A percentile compares a stretch with the other conserved stretches of the same genome.
phyloP scores from a whole-genome alignment of 495 filamentous ascomycete genomes.

The Jackrogersella minutella region DNA sequence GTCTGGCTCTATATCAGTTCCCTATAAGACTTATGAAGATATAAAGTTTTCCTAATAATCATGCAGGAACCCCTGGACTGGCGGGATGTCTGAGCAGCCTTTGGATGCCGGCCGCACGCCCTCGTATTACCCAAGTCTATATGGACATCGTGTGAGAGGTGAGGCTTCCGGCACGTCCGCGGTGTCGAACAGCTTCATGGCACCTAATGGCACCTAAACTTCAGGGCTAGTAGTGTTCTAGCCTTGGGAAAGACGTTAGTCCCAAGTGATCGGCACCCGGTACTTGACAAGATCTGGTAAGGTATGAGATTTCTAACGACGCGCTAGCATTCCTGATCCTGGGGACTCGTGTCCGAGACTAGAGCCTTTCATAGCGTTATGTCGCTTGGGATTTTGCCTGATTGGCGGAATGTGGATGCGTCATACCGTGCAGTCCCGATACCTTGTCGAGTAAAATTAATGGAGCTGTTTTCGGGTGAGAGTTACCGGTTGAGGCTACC shows the following conservation, averaged over 20 bases:
- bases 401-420: not conserved
- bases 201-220: not conserved
- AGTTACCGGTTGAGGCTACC: not conserved
- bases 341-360: not conserved
- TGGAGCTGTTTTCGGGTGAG: not conserved
- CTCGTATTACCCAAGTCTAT: not conserved
- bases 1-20: not conserved
- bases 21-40: not conserved
- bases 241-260: not conserved
- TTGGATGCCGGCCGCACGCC: too few species aligned
- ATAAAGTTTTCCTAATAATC: too few species aligned
- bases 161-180: not conserved
- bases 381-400: not conserved
- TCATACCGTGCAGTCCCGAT: not conserved
- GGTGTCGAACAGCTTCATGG: not conserved
- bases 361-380: not conserved
- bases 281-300: not conserved
- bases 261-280: constrained; percentile 1
- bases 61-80: not conserved
- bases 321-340: not conserved
- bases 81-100: not conserved
- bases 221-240: not conserved
- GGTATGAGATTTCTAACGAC: not conserved
- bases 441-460: constrained; percentile 3
- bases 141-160: not conserved